Evolutionary conservation across 2,329 filamentous ascomycete genomes (phyloP), one percentile per base, ranked within the genome.

Genomic region (Ceratocystis destructans): DNA sequence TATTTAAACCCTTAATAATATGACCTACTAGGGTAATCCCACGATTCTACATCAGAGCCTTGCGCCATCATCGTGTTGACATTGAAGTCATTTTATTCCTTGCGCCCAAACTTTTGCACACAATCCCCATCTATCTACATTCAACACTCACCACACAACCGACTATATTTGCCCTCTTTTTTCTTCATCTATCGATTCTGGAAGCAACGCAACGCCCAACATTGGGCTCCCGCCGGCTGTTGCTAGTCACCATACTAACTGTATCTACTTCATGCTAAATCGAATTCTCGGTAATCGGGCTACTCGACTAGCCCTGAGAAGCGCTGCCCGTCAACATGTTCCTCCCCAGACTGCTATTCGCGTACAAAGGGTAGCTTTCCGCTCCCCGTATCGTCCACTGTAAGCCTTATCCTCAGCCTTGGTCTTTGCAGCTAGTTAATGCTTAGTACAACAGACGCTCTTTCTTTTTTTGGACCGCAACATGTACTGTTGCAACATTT

Each of bases 341-440:
- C 22, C 66, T 10, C 66, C 66, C 25, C 66, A 68, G 45, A 61
- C 44, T 10, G n/a, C 66, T 5, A 68, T 68, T 20, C 64, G 66
- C 17, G 61, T 68, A 45, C 66, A 68, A 41, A 37, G 66, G 33
- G 53, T 68, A 53, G 66, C 64, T 8, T 68, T 68, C 25, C 48
- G 66, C 10, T 10, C 64, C n/a, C 66, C 63, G 17, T n/a, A 53
- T 17, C 64, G 66, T 37, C 66, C 66, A 59, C 41, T 68, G 66
- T 68, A 64, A 48, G 62, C 41, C 17, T 28, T 31, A 33, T n/a
- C 37, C 22, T 33, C 10, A n/a, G 31, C 31, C 8, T 2, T 3
- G n/a, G 17, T n/a, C 8, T 33, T 8, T 12, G 59, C 59, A 31
- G 15, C 44, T 64, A 37, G 45, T 46, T 50, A 5, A 59, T 37